Conservation (phyloP, 345 rosid species). For the Theobroma cacao region DNA sequence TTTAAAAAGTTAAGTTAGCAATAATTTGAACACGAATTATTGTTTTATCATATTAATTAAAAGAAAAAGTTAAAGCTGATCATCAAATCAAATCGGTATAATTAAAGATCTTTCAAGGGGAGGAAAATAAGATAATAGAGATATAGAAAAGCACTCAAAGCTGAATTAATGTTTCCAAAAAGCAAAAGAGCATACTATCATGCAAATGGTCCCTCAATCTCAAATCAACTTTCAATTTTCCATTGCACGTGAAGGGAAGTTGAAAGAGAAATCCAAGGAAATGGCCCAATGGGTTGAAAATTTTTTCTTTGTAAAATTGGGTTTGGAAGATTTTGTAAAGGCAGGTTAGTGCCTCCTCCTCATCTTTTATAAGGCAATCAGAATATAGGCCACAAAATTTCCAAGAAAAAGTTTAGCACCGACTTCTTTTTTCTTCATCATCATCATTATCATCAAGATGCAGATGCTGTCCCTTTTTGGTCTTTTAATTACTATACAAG, state of each 20-base stretch:
- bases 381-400: neutral
- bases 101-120: no score
- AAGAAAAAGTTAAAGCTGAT: neutral
- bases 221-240: neutral
- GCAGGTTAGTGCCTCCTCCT: no score
- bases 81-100: no score
- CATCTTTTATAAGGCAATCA: neutral
- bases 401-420: neutral
- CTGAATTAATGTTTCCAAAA: neutral
- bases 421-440: neutral
- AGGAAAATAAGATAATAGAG: no score
- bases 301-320: neutral
- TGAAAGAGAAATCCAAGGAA: neutral
- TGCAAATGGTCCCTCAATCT: neutral
- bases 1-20: no score
- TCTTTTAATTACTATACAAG: no score
- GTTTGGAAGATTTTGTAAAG: neutral
- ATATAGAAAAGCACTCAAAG: no score
- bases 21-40: no score
- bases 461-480: no score
- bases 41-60: no score
- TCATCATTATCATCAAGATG: no score
- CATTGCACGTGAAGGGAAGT: constrained; percentile 8
- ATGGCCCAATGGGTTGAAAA: no score
- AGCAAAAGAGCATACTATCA: neutral